Percentiles rank a stretch among this genome's conserved stretches.
Conservation (phyloP, 2,329 filamentous ascomycete genomes). For the Pestalotiopsis sp. region DNA sequence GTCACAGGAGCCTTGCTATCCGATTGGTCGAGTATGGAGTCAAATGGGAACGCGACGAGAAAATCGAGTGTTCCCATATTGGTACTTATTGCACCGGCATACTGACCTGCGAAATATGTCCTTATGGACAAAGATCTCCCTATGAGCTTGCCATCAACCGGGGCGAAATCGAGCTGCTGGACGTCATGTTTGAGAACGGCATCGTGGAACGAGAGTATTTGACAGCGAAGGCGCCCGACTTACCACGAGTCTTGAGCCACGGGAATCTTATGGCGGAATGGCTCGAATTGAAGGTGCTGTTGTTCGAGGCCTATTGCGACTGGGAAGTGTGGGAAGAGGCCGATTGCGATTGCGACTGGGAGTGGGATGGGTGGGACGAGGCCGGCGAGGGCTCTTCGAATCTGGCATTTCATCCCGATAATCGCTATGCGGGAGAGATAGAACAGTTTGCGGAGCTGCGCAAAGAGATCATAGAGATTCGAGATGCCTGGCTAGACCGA, state of each 20-base stretch:
- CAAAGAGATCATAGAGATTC: background rate
- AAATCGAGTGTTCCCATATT: background rate
- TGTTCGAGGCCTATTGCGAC: background rate
- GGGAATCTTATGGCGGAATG: background rate
- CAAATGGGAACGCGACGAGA: background rate
- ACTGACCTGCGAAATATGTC: background rate
- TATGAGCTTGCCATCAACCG: background rate
- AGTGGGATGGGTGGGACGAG: no score
- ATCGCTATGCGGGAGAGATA: background rate
- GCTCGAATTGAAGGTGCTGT: background rate
- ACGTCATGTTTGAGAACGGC: background rate
- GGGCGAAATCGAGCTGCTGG: background rate
- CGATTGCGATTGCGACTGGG: no score
- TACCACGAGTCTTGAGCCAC: background rate
- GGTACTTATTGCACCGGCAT: background rate
- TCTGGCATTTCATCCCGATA: background rate
- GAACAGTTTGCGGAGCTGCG: background rate
- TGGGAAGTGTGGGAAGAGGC: no score
- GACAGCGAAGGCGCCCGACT: background rate
- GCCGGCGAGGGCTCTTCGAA: no score
- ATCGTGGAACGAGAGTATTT: background rate
- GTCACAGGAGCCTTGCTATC: background rate
- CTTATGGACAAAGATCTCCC: background rate
- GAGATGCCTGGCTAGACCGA: background rate
- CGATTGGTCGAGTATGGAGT: background rate